Percentiles rank a stretch among this genome's conserved stretches.
These are phyloP conservation scores for Boletus vermiculosoides DNA, from an alignment of 768 basidiomycete genomes.

Conservation along the genomic window DNA sequence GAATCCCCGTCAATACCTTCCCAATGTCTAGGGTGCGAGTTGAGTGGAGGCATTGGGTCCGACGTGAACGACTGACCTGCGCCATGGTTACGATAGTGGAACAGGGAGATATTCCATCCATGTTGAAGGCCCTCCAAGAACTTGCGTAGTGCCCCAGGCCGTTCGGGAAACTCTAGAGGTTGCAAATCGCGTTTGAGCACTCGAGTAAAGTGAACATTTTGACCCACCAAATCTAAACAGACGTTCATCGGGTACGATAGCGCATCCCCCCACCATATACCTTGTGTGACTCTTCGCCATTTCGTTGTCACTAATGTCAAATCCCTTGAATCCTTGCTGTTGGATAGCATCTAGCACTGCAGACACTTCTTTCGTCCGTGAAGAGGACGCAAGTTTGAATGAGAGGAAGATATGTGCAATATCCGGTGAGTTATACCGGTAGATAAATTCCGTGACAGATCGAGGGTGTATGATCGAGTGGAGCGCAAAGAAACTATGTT, in stretches of 20 bases:
- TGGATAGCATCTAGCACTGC: slow-evolving; percentile 64
- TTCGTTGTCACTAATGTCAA: slow-evolving; percentile 93
- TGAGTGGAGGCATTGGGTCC: neutral
- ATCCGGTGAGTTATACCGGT: slow-evolving; percentile 76
- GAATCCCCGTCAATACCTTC: slow-evolving; percentile 90
- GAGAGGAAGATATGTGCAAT: slow-evolving; percentile 88
- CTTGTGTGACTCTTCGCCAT: slow-evolving; percentile 92
- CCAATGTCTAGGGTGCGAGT: slow-evolving; percentile 66
- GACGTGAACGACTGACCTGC: slow-evolving; percentile 59
- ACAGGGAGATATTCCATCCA: slow-evolving; percentile 93
- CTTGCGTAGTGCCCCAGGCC: slow-evolving; percentile 86
- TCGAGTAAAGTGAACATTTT: neutral
- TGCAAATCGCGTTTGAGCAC: neutral
- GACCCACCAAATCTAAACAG: slow-evolving; percentile 88
- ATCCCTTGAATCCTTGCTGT: slow-evolving; percentile 71
- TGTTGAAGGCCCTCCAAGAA: slow-evolving; percentile 81
- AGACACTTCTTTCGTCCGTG: slow-evolving; percentile 58
- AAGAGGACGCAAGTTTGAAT: slow-evolving; percentile 68
- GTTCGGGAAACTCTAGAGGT: slow-evolving; percentile 86
- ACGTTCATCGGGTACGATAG: slow-evolving; percentile 77
- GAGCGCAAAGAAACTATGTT: slow-evolving; percentile 75
- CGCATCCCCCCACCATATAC: slow-evolving; percentile 91
- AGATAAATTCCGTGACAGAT: slow-evolving; percentile 92
- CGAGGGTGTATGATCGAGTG: slow-evolving; percentile 89
- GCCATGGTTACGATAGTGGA: slow-evolving; percentile 98